A percentile compares a stretch with the other conserved stretches of the same genome.
These are phyloP conservation scores for Fusarium nematophilum DNA, from an alignment of 2,329 filamentous ascomycete species.

Conservation along the genomic window DNA sequence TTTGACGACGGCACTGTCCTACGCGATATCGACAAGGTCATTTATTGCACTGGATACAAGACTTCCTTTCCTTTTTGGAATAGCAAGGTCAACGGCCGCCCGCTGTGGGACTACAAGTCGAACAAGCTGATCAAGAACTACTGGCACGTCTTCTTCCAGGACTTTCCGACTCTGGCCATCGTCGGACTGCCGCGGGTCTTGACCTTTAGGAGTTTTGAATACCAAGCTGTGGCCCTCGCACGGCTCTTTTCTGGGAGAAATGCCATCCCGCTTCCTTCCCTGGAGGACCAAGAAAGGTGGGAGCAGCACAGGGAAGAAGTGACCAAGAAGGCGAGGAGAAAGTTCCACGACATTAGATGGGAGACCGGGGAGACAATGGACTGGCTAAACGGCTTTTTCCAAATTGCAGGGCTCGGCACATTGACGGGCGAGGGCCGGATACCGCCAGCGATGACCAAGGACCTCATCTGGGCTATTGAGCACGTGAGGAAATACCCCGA, in stretches of 20 bases:
- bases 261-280: conserved; percentile 51
- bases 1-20: conserved; percentile 53
- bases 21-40: conserved; percentile 51
- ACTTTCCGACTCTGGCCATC: conserved; percentile 60
- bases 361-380: conserved; percentile 61
- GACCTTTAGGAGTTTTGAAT: conserved; percentile 67
- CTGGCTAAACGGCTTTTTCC: conserved; percentile 60
- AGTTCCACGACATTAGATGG: conserved; percentile 66
- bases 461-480: conserved; percentile 60
- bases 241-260: conserved; percentile 59
- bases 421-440: conserved; percentile 59
- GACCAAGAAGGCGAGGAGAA: conserved; percentile 46
- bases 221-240: conserved; percentile 65
- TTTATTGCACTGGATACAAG: conserved; percentile 58
- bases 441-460: conserved; percentile 57
- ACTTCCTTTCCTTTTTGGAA: conserved; percentile 64
- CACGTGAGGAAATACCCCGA: conserved; percentile 61
- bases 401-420: conserved; percentile 60
- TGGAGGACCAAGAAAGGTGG: conserved; percentile 57
- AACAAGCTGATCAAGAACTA: conserved; percentile 59
- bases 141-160: conserved; percentile 64
- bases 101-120: conserved; percentile 61
- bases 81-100: conserved; percentile 53
- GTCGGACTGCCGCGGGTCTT: conserved; percentile 63
- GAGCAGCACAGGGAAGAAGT: conserved; percentile 53